Conservation (phyloP, 1,284 basidiomycete species). For the Kwoniella shivajii region DNA sequence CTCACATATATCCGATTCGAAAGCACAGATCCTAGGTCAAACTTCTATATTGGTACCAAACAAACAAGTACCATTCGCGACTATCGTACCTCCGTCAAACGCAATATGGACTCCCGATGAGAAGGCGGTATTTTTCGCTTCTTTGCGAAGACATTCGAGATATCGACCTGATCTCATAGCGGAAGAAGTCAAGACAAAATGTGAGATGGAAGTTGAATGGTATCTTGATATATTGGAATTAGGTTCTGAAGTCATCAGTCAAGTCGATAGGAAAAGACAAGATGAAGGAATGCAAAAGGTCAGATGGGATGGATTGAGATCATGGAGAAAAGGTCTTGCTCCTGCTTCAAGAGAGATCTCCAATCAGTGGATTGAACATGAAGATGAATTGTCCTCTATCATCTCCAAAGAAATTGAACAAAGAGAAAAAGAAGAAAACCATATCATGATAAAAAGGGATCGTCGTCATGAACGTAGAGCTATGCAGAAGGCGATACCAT, state of each 20-base stretch:
- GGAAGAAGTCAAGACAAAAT: slow-evolving; percentile 64
- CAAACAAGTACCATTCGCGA: not conserved
- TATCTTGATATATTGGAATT: slow-evolving; percentile 61
- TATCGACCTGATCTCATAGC: slow-evolving; percentile 72
- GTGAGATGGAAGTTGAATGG: slow-evolving; percentile 62
- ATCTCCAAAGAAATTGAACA: not conserved
- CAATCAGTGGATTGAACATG: slow-evolving; percentile 62
- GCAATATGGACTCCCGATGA: slow-evolving; percentile 68
- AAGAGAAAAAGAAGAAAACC: slow-evolving; percentile 1
- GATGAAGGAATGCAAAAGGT: slow-evolving; percentile 4
- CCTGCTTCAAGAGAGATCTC: slow-evolving; percentile 60
- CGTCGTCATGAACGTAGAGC: not conserved
- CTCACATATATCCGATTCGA: slow-evolving; percentile 13
- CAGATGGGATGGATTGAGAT: slow-evolving; percentile 17
- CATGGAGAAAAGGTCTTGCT: slow-evolving; percentile 27
- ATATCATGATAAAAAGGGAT: not conserved
- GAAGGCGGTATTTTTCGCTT: slow-evolving; percentile 70
- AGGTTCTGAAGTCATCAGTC: slow-evolving; percentile 24
- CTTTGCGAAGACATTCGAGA: slow-evolving; percentile 65
- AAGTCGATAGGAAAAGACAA: not conserved
- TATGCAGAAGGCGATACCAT: not conserved
- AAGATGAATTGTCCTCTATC: slow-evolving; percentile 62
- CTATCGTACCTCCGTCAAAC: slow-evolving; percentile 48
- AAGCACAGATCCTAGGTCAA: slow-evolving; percentile 8
- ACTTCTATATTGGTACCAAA: not conserved